phyloP scores from a whole-genome alignment of 495 filamentous ascomycete genomes.

The Margaritispora aquatica region DNA sequence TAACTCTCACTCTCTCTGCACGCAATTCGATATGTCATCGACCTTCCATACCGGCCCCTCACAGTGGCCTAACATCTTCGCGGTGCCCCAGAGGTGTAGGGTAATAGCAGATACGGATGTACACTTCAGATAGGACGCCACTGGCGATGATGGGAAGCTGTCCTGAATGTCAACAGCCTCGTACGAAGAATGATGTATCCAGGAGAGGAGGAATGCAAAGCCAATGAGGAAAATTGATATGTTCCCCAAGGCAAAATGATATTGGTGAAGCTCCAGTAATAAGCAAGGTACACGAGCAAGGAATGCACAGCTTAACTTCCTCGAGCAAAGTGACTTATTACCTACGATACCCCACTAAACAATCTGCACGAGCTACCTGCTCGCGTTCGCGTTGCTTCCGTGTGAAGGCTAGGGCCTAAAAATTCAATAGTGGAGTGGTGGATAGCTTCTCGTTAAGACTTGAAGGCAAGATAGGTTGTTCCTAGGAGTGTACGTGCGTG shows the following conservation, averaged over 20 bases:
- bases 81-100: not conserved
- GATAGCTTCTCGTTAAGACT: no score
- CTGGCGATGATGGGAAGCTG: not conserved
- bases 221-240: not conserved
- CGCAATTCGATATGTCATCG: slow-evolving; percentile 87
- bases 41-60: slow-evolving; percentile 72
- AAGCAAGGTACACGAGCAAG: not conserved
- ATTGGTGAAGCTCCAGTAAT: slow-evolving; percentile 1
- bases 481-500: no score
- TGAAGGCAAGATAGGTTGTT: no score
- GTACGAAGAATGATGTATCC: not conserved
- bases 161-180: not conserved
- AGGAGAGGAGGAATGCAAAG: not conserved
- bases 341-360: slow-evolving; percentile 1
- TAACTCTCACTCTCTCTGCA: slow-evolving; percentile 75
- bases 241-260: not conserved
- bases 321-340: no score
- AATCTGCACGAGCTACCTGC: no score
- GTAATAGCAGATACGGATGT: not conserved
- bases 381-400: no score
- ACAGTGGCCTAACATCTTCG: slow-evolving; percentile 59
- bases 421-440: no score
- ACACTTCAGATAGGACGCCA: not conserved
- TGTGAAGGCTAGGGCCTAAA: no score
- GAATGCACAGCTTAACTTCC: no score